Base-by-base conservation (phyloP, 2,329 filamentous ascomycete species). In the Apiospora phragmitis region DNA sequence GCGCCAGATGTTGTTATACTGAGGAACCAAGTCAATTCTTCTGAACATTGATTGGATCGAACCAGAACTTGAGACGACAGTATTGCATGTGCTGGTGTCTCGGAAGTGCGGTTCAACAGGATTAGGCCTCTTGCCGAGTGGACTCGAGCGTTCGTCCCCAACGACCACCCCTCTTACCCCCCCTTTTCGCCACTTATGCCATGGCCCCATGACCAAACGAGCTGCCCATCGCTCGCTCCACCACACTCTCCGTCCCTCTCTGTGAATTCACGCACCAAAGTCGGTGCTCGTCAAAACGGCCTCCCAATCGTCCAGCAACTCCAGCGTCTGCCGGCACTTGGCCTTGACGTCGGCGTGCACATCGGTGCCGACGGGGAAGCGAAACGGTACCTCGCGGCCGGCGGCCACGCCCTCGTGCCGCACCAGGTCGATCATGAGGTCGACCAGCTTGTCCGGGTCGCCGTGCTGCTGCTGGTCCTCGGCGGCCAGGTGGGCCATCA, bases 391-490 rank as follows among this genome's bases (percentile, higher is more conserved):
- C 11, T 74, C 71, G 43, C 55, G 70, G 2, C 69, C 70, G 6
- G 51, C 65, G 16, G 73, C 72, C 29, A 68, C 71, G 16, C 73
- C 72, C 68, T 74, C 73, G 35, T 67, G 70, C 18, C 71, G 68
- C 14, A 67, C 65, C 65, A 67, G 26, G n/a, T 67, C 65, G 14
- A 18, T 14, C 0, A 67, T 14, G 65, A 43, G 43, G 65, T 41
- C 12, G 24, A 35, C 65, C 65, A 67, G 65, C 65, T 73, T 75
- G n/a, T 62, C 45, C 14, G 72, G 49, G 59, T 74, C 71, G 1
- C 72, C 73, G 5, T 71, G 71, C 45, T 75, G 73, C 6, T 32
- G n/a, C 29, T 71, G 69, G 43, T 75, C 73, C 38, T 69, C 68
- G 24, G 62, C 51, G 7, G 70, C 71, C 3, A 75, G 29, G n/a